Base-by-base conservation (phyloP, 495 filamentous ascomycete genomes). In the Cairneyella variabilis region DNA sequence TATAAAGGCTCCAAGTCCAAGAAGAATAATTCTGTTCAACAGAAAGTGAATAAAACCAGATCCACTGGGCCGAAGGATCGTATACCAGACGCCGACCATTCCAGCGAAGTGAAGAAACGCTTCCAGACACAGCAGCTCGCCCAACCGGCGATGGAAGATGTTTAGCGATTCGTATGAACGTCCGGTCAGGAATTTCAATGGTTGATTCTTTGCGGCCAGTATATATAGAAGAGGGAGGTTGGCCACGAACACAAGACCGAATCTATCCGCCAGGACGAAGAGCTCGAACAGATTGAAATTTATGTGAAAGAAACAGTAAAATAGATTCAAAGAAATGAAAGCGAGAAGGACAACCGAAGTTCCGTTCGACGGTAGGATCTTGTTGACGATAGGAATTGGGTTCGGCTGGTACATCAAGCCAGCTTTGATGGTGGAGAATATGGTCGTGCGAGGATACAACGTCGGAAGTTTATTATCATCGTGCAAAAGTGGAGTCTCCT, bases 131-230 rank as follows among this genome's bases (percentile, higher is more conserved):
- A 76, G 54, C 7, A 74, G 43, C 49, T 76, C 78, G 39, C 76
- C 77, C 12, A 78, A 63, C 25, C 77, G 69, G 28, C 71, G 74
- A 60, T 85, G 80, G 50, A 84, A 72, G 17, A 85, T 78, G 56
- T 85, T 86, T 37, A 85, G 70, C 5, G 74, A 72, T 64, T 85
- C 80, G 61, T 85, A 85, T 0, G 82, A 83, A 50, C 73, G 75
- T 10, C 82, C 81, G 0, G 82, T 85, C 12, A 85, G 63, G 0
- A 73, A 53, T 23, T 74, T 76, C 9, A 85, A 54, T 0, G 82
- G 82, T 42, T 80, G 79, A 56, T 82, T 85, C 60, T 86, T 87
- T 47, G 83, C 79, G 3, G 76, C 67, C 1, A 87, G 69, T 20
- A 85, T 67, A 64, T 85, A 83, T 6, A 85, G 66, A 14, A 82